phyloP scores from a whole-genome alignment of 2,329 filamentous ascomycete species.

The Alternaria arbusti region DNA sequence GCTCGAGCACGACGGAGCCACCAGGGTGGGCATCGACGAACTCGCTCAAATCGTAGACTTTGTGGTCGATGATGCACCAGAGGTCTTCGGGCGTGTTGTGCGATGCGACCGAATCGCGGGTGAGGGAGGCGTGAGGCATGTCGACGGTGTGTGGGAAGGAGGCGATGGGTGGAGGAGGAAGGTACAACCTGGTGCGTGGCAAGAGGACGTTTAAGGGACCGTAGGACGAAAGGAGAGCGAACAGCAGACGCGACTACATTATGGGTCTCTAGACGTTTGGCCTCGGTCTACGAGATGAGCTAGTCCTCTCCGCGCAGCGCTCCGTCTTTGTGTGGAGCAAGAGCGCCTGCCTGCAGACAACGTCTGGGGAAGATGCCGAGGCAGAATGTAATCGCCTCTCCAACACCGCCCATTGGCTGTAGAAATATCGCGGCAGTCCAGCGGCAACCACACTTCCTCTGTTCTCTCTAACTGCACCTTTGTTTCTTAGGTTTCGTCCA shows the following conservation, averaged over 20 bases:
- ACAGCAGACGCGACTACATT: constrained; percentile 14
- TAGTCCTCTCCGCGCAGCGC: constrained; percentile 23
- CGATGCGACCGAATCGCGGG: constrained; percentile 69
- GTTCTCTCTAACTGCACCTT: not conserved
- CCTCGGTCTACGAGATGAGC: constrained; percentile 23
- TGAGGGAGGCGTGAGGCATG: constrained; percentile 48
- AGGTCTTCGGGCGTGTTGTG: constrained; percentile 78
- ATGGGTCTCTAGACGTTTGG: constrained; percentile 10
- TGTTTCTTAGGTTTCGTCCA: not conserved
- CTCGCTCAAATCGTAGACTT: constrained; percentile 85
- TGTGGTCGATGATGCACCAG: constrained; percentile 86
- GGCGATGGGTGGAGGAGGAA: not conserved
- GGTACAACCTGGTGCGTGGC: not conserved
- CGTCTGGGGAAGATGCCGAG: constrained; percentile 32
- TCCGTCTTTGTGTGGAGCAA: constrained; percentile 21
- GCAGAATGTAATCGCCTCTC: constrained; percentile 7
- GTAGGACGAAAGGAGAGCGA: constrained; percentile 1
- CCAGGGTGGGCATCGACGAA: constrained; percentile 87
- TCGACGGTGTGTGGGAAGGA: constrained; percentile 4
- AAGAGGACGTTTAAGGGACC: not conserved
- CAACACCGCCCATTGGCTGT: not conserved
- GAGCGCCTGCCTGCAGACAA: constrained; percentile 1
- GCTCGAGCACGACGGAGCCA: constrained; percentile 77
- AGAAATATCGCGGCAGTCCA: not conserved
- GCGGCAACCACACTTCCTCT: not conserved